A percentile compares a stretch with the other conserved stretches of the same genome.
Conservation (phyloP, 2,329 filamentous ascomycete species). For the Lachnellula cervina region DNA sequence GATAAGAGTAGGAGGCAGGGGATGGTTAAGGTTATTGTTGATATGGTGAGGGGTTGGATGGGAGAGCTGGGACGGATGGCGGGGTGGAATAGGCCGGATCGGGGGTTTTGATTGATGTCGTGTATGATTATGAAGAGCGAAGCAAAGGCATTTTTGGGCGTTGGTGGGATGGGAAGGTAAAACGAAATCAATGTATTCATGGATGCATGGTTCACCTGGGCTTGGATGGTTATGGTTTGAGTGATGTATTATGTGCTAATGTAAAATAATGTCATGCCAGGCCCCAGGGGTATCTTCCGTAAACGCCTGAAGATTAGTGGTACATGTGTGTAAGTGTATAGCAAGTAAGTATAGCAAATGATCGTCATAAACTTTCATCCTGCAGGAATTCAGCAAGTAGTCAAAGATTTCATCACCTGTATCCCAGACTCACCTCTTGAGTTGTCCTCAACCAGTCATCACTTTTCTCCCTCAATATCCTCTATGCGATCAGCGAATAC, state of each 20-base stretch:
- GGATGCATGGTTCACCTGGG: not conserved
- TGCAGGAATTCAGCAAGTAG: not conserved
- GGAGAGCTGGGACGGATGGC: slow-evolving; percentile 31
- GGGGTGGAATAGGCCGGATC: slow-evolving; percentile 29
- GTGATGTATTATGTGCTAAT: not conserved
- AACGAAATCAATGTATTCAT: not conserved
- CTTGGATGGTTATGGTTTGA: not conserved
- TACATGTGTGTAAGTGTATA: slow-evolving; percentile 20
- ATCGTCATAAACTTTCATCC: not conserved
- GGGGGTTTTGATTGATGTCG: slow-evolving; percentile 18
- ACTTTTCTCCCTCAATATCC: slow-evolving; percentile 16
- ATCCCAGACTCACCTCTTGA: not conserved
- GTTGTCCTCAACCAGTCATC: not conserved
- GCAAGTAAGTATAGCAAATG: slow-evolving; percentile 17
- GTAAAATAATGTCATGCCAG: not conserved
- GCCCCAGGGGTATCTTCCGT: not conserved
- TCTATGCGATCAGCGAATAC: slow-evolving; percentile 24
- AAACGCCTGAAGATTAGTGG: slow-evolving; percentile 10
- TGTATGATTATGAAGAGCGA: not conserved
- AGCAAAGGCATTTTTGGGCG: not conserved
- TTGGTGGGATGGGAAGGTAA: not conserved
- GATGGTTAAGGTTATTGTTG: slow-evolving; percentile 62
- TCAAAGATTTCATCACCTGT: slow-evolving; percentile 7
- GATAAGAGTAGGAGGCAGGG: slow-evolving; percentile 53
- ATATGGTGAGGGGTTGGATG: slow-evolving; percentile 50